Conservation (phyloP, 2,329 filamentous ascomycete genomes). For the Xylaria sp. region DNA sequence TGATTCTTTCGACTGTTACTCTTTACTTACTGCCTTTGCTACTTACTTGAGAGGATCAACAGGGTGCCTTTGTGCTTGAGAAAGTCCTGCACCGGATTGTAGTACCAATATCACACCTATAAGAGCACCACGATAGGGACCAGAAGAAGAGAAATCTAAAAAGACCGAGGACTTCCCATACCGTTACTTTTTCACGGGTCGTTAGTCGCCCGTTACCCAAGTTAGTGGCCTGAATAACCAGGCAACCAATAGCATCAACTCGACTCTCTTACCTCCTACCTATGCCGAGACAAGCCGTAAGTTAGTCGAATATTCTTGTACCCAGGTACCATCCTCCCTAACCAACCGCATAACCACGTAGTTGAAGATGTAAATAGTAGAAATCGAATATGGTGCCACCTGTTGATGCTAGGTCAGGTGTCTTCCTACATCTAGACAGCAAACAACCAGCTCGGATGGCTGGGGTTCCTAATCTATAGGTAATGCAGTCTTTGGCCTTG, state of each 20-base stretch:
- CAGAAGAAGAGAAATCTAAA: not conserved
- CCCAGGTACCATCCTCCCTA: not conserved
- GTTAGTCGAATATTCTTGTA: too few relatives aligned
- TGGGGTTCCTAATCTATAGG: not conserved
- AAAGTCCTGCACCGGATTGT: not conserved
- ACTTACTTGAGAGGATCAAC: not conserved
- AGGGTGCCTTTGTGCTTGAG: not conserved
- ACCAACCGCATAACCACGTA: not conserved
- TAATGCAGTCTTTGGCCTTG: not conserved
- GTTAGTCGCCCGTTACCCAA: not conserved
- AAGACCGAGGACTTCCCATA: not conserved
- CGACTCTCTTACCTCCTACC: not conserved
- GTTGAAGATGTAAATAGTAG: not conserved
- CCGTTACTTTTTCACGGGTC: not conserved
- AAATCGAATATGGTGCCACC: not conserved
- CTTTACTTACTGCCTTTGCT: not conserved
- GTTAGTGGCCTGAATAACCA: too few relatives aligned
- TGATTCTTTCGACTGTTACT: not conserved
- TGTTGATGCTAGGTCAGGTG: not conserved
- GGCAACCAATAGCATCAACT: not conserved
- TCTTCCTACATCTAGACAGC: not conserved
- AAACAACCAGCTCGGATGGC: not conserved
- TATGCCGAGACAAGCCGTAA: not conserved
- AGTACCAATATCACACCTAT: not conserved
- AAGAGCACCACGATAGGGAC: not conserved